phyloP scores from a whole-genome alignment of 306 rosid species.

The Medicago lupulina region DNA sequence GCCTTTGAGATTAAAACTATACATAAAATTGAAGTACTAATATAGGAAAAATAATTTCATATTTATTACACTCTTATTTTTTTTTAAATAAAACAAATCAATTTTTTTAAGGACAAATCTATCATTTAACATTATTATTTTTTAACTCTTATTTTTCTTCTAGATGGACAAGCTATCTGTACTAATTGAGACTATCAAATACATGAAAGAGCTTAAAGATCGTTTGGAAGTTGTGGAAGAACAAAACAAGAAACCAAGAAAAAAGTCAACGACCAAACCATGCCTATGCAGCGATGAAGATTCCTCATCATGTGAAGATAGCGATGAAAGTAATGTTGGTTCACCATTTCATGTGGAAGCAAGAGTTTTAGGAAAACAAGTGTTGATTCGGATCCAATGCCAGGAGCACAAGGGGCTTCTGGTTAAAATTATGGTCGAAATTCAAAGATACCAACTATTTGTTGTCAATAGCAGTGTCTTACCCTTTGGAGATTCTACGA shows the following conservation, averaged over 20 bases:
- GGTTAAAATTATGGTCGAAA: conserved; percentile 52
- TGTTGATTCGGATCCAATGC: conserved; percentile 65
- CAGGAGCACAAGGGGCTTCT: conserved; percentile 57
- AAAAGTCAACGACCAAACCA: conserved; percentile 57
- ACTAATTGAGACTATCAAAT: conserved; percentile 69
- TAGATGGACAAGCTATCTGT: conserved; percentile 74
- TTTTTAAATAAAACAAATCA: too few species aligned
- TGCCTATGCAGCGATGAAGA: conserved; percentile 37
- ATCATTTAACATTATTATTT: too few species aligned
- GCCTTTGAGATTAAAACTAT: too few species aligned
- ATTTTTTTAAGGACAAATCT: too few species aligned
- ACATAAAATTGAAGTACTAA: too few species aligned
- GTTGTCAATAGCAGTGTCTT: conserved; percentile 50
- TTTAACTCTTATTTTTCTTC: too few species aligned
- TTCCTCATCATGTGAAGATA: too few species aligned
- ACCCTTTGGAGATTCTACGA: conserved; percentile 43
- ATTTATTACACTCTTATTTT: too few species aligned
- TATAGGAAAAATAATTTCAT: too few species aligned
- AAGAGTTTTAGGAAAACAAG: conserved; percentile 58
- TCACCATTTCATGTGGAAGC: conserved; percentile 63
- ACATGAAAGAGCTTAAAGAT: conserved; percentile 69
- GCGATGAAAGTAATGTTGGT: conserved; percentile 9
- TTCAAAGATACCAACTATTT: conserved; percentile 55
- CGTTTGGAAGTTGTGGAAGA: conserved; percentile 63
- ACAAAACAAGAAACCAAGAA: conserved; percentile 50